phyloP scores from a whole-genome alignment of 768 basidiomycete species.

The Pisolithus microcarpus region DNA sequence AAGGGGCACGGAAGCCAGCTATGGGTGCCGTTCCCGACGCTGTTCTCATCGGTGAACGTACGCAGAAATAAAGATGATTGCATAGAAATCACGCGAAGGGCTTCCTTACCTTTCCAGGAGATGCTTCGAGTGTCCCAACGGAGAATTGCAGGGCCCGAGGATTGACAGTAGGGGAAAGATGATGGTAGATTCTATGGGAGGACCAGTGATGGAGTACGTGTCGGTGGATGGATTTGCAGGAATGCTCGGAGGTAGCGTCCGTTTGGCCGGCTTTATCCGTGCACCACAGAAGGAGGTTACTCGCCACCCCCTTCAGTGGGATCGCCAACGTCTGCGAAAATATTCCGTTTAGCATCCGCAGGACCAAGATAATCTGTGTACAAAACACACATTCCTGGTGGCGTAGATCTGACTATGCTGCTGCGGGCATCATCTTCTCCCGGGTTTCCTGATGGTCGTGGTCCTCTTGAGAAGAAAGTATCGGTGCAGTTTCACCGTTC shows the following conservation, averaged over 20 bases:
- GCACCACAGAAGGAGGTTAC: conserved; percentile 34
- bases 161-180: conserved; percentile 31
- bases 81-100: conserved; percentile 53
- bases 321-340: conserved; percentile 19
- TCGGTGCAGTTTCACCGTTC: conserved; percentile 22
- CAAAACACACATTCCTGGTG: conserved; percentile 62
- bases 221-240: conserved; percentile 38
- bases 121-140: conserved; percentile 55
- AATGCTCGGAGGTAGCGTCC: conserved; percentile 8
- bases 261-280: conserved; percentile 27
- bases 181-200: conserved; percentile 25
- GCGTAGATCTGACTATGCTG: too few relatives aligned
- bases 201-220: conserved; percentile 15
- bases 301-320: conserved; percentile 8
- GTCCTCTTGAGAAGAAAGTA: conserved; percentile 33
- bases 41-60: too few relatives aligned
- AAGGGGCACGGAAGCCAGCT: too few relatives aligned
- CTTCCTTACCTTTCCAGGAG: conserved; percentile 40
- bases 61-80: conserved; percentile 43
- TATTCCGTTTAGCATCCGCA: conserved; percentile 5
- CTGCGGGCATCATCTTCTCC: conserved; percentile 7
- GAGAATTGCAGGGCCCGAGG: conserved; percentile 55
- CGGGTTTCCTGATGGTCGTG: conserved; percentile 29
- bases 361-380: conserved; percentile 28
- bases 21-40: too few relatives aligned